phyloP scores from a whole-genome alignment of 139 green algal species.

The Chlorokybus atmophyticus region DNA sequence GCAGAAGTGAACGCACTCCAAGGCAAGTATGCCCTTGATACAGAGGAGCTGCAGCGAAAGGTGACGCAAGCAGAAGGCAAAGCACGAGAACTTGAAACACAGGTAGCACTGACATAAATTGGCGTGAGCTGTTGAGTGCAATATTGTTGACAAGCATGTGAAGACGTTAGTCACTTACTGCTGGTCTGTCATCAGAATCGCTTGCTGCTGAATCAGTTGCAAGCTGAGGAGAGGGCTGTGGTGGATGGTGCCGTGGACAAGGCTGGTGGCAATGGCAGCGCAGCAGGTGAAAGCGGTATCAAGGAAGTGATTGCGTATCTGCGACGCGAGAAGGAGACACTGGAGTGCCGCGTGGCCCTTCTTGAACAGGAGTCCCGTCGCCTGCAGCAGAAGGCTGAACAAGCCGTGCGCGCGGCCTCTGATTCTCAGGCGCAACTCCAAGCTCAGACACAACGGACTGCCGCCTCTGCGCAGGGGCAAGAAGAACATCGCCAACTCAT shows the following conservation, averaged over 20 bases:
- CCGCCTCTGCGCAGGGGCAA: not conserved
- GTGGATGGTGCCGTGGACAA: not conserved
- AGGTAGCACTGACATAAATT: too few species aligned
- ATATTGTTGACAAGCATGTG: too few species aligned
- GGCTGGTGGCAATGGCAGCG: not conserved
- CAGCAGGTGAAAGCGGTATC: conserved; percentile 3
- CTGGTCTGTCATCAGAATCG: too few species aligned
- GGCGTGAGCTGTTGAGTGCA: too few species aligned
- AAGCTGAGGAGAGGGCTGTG: not conserved
- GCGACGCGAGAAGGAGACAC: conserved; percentile 17
- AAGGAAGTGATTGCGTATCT: conserved; percentile 26
- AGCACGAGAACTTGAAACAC: too few species aligned
- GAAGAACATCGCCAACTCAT: not conserved
- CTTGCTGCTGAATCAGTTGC: conserved; percentile 18
- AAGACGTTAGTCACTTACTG: too few species aligned
- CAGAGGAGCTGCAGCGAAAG: too few species aligned
- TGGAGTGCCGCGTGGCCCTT: conserved; percentile 7
- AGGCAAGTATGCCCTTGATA: too few species aligned
- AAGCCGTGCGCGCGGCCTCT: conserved; percentile 3
- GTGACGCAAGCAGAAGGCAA: too few species aligned
- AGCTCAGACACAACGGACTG: not conserved
- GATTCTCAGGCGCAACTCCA: conserved; percentile 12
- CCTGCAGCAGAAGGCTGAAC: conserved; percentile 10
- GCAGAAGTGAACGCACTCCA: too few species aligned
- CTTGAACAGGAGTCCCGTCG: conserved; percentile 19